phyloP scores from a whole-genome alignment of 208 protist species.

The Herpetomonas muscarum region DNA sequence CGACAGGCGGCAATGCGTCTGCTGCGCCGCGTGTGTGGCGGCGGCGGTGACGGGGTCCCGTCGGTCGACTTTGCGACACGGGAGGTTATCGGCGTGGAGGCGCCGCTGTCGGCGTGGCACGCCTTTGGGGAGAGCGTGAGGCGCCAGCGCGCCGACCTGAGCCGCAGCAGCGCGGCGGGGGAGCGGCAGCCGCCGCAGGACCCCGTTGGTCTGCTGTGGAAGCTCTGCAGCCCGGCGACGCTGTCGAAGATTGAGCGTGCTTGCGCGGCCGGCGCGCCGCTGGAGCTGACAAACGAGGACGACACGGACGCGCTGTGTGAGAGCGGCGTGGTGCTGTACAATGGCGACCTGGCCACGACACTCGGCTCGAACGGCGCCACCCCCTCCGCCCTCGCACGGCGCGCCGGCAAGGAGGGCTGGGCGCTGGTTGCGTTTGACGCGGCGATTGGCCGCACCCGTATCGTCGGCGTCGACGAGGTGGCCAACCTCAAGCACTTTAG shows the following conservation, averaged over 20 bases:
- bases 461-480: slow-evolving; percentile 44
- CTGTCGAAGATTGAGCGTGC: slow-evolving; percentile 31
- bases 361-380: slow-evolving; percentile 13
- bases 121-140: slow-evolving; percentile 20
- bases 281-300: slow-evolving; percentile 23
- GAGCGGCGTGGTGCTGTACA: slow-evolving; percentile 56
- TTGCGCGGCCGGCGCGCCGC: slow-evolving; percentile 16
- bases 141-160: slow-evolving; percentile 9
- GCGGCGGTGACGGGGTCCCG: slow-evolving; percentile 10
- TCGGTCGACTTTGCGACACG: slow-evolving; percentile 11
- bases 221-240: slow-evolving; percentile 49
- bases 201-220: slow-evolving; percentile 31
- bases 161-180: background rate
- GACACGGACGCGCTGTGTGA: slow-evolving; percentile 44
- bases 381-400: slow-evolving; percentile 11
- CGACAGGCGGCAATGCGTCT: slow-evolving; percentile 21
- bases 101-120: slow-evolving; percentile 20
- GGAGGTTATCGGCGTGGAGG: slow-evolving; percentile 28
- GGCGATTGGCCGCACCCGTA: slow-evolving; percentile 31
- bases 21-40: slow-evolving; percentile 21
- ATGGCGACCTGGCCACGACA: slow-evolving; percentile 26
- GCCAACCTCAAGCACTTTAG: slow-evolving; percentile 43
- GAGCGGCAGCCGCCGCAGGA: background rate
- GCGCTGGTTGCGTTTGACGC: slow-evolving; percentile 59
- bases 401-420: slow-evolving; percentile 21